Base-by-base conservation (phyloP, 2,329 filamentous ascomycete species). In the Epichloe bromicola region DNA sequence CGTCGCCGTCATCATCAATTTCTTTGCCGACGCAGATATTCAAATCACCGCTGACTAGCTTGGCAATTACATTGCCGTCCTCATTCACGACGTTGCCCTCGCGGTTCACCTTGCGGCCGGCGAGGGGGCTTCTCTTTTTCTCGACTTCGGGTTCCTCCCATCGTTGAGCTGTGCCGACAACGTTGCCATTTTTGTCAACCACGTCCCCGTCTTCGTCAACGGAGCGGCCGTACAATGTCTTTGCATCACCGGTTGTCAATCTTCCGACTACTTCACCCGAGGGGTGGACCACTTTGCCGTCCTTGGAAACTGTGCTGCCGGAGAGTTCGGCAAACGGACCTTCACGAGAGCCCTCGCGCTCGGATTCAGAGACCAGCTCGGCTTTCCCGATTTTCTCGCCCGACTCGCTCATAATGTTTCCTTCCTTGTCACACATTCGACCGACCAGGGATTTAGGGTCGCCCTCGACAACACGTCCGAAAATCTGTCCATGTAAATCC, bases 151-250 rank as follows among this genome's bases (percentile, higher is more conserved):
- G 69, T 60, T 78, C 75, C 57, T 78, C 74, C 76, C 76, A 82
- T 19, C 78, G 71, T 63, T 82, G 78, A 1, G 78, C 78, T 54
- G 76, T 74, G 30, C 76, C 78, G 2, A 82, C 63, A 1, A 69
- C 62, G 55, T 82, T 82, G 34, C 78, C 78, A 61, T 88, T 89
- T 64, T 81, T 82, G 71, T 93, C 88, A 51, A 86, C 74, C 34
- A 94, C 81, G 52, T 93, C 87, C 38, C 88, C 88, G 56, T 94
- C 87, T 55, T 88, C 83, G 52, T 93, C 88, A 17, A 93, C 87
- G 8, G 73, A 61, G 45, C 86, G 83, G 15, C 88, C 88, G 38
- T 83, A 79, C 1, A 94, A 75, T 48, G 74, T 71, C 74, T 88
- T 88, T 37, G 76, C 65, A 50, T 94, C 85, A 3, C 87, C 88